These are phyloP conservation scores for Candida hungchunana DNA, from an alignment of 805 yeast species.

Conservation along the genomic window DNA sequence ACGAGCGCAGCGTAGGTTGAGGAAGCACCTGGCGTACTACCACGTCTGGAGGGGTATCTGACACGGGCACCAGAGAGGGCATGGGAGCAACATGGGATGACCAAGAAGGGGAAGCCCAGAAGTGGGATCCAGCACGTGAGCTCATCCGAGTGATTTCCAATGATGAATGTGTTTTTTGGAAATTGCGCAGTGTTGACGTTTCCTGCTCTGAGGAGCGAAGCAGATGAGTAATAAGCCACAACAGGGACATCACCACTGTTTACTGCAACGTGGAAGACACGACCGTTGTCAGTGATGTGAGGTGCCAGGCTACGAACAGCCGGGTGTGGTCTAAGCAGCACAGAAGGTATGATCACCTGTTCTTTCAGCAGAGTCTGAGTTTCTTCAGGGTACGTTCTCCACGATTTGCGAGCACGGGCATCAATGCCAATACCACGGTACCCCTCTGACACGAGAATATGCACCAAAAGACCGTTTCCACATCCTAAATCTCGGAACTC, in stretches of 20 bases:
- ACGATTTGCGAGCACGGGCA: constrained; percentile 84
- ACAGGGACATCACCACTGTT: constrained; percentile 36
- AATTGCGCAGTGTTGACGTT: constrained; percentile 62
- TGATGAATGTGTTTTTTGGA: constrained; percentile 68
- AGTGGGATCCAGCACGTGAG: constrained; percentile 94
- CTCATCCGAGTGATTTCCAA: constrained; percentile 95
- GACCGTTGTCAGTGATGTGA: constrained; percentile 54
- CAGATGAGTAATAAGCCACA: constrained; percentile 45
- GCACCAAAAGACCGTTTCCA: constrained; percentile 86
- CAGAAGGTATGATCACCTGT: constrained; percentile 79
- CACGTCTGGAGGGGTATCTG: constrained; percentile 51
- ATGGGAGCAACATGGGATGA: constrained; percentile 95
- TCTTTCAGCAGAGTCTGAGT: constrained; percentile 59
- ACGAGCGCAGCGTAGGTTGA: constrained; percentile 85
- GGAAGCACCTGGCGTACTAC: constrained; percentile 28
- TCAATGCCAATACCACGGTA: constrained; percentile 81
- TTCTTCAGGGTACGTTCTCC: constrained; percentile 70
- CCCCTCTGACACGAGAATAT: constrained; percentile 75
- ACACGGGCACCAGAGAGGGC: constrained; percentile 70
- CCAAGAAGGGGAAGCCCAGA: constrained; percentile 80
- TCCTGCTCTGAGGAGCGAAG: constrained; percentile 43
- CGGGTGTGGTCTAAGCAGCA: constrained; percentile 68
- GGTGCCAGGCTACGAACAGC: constrained; percentile 51
- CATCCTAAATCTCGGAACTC: constrained; percentile 90
- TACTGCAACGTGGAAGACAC: constrained; percentile 45